These are phyloP conservation scores for Podila verticillata DNA, from an alignment of 192 early-diverging fungal species.

Conservation along the genomic window DNA sequence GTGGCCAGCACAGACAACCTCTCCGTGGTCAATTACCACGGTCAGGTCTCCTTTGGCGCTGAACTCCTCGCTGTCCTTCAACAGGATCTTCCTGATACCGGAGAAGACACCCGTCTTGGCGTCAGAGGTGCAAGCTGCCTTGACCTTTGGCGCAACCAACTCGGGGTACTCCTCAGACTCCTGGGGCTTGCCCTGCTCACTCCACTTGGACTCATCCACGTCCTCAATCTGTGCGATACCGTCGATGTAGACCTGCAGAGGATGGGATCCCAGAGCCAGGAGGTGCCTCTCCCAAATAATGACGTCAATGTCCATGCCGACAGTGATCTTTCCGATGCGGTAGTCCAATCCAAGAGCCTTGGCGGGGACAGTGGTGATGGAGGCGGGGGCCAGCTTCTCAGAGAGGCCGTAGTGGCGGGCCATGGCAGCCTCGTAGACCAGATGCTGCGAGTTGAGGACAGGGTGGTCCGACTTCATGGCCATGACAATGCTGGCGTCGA, in stretches of 20 bases:
- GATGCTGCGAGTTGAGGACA: slow-evolving; percentile 75
- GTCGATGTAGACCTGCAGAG: slow-evolving; percentile 79
- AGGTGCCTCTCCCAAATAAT: slow-evolving; percentile 83
- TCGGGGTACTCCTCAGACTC: slow-evolving; percentile 22
- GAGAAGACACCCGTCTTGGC: slow-evolving; percentile 36
- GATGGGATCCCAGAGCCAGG: slow-evolving; percentile 73
- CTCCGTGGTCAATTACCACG: slow-evolving; percentile 65
- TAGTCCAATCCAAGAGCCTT: slow-evolving; percentile 71
- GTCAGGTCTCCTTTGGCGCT: slow-evolving; percentile 42
- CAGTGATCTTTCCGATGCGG: slow-evolving; percentile 69
- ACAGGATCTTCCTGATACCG: slow-evolving; percentile 51
- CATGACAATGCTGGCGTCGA: slow-evolving; percentile 75
- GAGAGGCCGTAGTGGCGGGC: slow-evolving; percentile 77
- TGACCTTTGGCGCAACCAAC: slow-evolving; percentile 32
- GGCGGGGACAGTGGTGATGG: slow-evolving; percentile 80
- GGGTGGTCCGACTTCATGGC: slow-evolving; percentile 85
- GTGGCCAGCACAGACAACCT: slow-evolving; percentile 61
- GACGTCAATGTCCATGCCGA: slow-evolving; percentile 82
- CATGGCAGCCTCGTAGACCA: slow-evolving; percentile 83
- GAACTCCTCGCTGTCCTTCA: slow-evolving; percentile 38
- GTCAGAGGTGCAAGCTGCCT: slow-evolving; percentile 16
- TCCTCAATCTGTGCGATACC: slow-evolving; percentile 69
- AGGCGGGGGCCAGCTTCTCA: slow-evolving; percentile 61
- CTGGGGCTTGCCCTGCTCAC: slow-evolving; percentile 17
- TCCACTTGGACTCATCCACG: slow-evolving; percentile 18